Evolutionary conservation across 1,284 basidiomycete species (phyloP).

Genomic region (Microbotryum scabiosae): DNA sequence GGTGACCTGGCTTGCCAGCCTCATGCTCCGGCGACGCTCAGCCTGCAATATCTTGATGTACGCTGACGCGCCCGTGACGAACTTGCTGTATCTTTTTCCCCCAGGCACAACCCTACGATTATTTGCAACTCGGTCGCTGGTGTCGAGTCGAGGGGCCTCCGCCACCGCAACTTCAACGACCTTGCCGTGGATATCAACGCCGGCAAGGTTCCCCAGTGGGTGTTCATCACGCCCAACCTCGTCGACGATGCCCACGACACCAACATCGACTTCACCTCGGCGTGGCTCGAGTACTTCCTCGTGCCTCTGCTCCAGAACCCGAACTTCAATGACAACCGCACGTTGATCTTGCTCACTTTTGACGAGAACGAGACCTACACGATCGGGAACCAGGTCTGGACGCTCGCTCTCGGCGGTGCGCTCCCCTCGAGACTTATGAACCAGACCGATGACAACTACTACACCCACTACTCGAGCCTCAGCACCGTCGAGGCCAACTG

Average conservation of each 20-base stretch:
- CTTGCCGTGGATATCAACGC: constrained; percentile 51
- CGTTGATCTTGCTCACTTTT: constrained; percentile 53
- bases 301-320: constrained; percentile 47
- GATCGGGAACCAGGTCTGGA: constrained; percentile 45
- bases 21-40: neutral
- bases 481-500: constrained; percentile 59
- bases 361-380: constrained; percentile 48
- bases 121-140: constrained; percentile 39
- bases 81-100: constrained; percentile 44
- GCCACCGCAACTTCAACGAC: constrained; percentile 59
- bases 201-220: constrained; percentile 53
- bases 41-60: no score
- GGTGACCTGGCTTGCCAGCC: neutral
- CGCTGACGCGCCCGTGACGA: no score
- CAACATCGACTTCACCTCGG: constrained; percentile 45
- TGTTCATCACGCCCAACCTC: constrained; percentile 59
- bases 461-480: constrained; percentile 58
- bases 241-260: constrained; percentile 50
- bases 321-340: constrained; percentile 49
- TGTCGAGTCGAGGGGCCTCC: constrained; percentile 44
- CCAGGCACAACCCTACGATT: constrained; percentile 54
- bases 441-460: constrained; percentile 51
- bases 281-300: constrained; percentile 53
- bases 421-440: constrained; percentile 45
- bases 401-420: constrained; percentile 51